Evolutionary conservation across 202 grass and related monocot species (phyloP).

Genomic region (Dendrocalamus latiflorus): DNA sequence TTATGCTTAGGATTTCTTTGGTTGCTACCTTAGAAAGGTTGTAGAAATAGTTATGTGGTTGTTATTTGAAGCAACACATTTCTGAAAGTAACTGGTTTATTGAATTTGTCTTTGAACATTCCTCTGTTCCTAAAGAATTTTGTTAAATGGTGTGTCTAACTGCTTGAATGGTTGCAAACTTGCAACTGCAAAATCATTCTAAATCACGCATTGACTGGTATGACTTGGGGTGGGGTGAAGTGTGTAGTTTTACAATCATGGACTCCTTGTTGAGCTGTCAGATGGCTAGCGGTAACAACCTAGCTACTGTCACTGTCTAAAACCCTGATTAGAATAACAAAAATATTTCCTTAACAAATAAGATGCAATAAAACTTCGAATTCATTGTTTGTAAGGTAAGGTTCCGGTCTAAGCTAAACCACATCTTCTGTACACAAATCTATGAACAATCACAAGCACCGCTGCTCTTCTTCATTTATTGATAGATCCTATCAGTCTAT

Average conservation of each 20-base stretch:
- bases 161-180: neutral
- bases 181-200: neutral
- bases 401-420: conserved; percentile 1
- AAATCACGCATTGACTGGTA: neutral
- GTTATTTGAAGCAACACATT: neutral
- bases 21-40: neutral
- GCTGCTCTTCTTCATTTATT: neutral
- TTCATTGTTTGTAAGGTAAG: neutral
- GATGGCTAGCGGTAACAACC: neutral
- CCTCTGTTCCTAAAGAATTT: neutral
- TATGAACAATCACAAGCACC: neutral
- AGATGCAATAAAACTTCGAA: neutral
- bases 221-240: neutral
- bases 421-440: conserved; percentile 1
- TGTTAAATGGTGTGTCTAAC: neutral
- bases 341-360: neutral
- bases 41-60: neutral
- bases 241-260: neutral
- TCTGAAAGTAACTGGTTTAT: neutral
- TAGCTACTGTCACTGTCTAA: neutral
- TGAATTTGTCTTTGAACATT: neutral
- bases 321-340: conserved; percentile 13
- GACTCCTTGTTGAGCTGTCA: neutral
- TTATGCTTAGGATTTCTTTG: neutral
- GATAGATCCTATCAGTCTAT: neutral